A percentile compares a stretch with the other conserved stretches of the same genome.
phyloP scores from a whole-genome alignment of 768 basidiomycete species.

The Xerocomellus intermedius region DNA sequence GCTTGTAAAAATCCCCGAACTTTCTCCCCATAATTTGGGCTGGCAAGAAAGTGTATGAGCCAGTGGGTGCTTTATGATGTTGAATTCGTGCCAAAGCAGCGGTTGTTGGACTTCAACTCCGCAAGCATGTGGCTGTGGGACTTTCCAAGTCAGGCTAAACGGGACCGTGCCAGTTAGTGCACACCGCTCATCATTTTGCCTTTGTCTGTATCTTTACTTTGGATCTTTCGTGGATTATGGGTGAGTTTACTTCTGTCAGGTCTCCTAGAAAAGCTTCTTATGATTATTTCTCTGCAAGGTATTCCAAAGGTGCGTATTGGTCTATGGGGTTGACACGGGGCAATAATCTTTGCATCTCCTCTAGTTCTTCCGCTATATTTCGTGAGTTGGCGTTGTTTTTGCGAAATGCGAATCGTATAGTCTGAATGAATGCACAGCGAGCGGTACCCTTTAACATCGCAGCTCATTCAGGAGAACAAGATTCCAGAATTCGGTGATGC shows the following conservation, averaged over 20 bases:
- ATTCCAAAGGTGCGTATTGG: conserved; percentile 59
- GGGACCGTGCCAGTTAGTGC: background rate
- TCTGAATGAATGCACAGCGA: conserved; percentile 53
- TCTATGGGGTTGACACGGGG: background rate
- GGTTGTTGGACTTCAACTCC: background rate
- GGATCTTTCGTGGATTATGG: conserved; percentile 17
- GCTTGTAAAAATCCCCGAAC: too few species aligned
- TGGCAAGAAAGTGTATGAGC: background rate
- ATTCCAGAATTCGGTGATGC: conserved; percentile 93
- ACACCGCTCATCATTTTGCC: background rate
- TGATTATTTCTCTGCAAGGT: conserved; percentile 32
- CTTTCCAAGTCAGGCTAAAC: background rate
- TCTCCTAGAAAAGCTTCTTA: background rate
- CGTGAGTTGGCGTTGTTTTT: conserved; percentile 47
- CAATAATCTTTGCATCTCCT: conserved; percentile 7
- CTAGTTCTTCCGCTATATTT: conserved; percentile 96
- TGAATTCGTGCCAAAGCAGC: too few species aligned
- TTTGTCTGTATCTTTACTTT: conserved; percentile 5
- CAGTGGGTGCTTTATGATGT: too few species aligned
- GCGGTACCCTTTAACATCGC: conserved; percentile 96
- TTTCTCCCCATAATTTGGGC: too few species aligned
- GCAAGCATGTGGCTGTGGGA: conserved; percentile 16
- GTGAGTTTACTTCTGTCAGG: conserved; percentile 7
- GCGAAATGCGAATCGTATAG: background rate
- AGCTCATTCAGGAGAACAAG: conserved; percentile 96